phyloP scores from a whole-genome alignment of 2,329 filamentous ascomycete genomes.

The Hawksworthiomyces lignivorus region DNA sequence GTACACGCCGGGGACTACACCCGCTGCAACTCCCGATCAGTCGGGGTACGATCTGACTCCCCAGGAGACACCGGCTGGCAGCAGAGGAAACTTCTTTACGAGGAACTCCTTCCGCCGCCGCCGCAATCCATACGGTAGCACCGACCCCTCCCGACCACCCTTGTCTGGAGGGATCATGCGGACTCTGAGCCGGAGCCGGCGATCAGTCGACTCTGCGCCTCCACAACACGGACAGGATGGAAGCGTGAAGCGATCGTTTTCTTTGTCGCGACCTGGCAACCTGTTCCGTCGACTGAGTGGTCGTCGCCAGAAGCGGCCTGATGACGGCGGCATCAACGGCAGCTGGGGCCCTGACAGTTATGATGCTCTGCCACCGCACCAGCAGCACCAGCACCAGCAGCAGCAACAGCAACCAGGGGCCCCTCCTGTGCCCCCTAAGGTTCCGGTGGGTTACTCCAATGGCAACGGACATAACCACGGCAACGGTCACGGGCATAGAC shows the following conservation, averaged over 20 bases:
- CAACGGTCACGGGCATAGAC: neutral
- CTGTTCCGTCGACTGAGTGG: conserved; percentile 29
- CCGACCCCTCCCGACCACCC: conserved; percentile 40
- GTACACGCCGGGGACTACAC: conserved; percentile 72
- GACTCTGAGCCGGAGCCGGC: conserved; percentile 29
- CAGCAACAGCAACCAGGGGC: conserved; percentile 2
- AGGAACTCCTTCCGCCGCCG: conserved; percentile 32
- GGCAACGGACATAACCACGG: neutral
- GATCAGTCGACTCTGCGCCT: conserved; percentile 29
- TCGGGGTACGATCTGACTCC: conserved; percentile 38
- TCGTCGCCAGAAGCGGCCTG: conserved; percentile 30
- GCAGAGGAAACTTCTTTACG: conserved; percentile 33
- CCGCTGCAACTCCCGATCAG: conserved; percentile 56
- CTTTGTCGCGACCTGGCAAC: conserved; percentile 37
- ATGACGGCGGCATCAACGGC: conserved; percentile 50
- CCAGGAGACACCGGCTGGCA: conserved; percentile 28
- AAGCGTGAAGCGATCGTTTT: conserved; percentile 32
- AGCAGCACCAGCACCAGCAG: neutral
- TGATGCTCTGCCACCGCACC: conserved; percentile 19
- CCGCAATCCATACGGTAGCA: conserved; percentile 18
- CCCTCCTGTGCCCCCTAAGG: conserved; percentile 3
- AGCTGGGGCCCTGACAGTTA: conserved; percentile 40
- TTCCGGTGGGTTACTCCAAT: neutral
- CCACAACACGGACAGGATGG: conserved; percentile 10
- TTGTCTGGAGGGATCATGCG: conserved; percentile 40